A percentile compares a stretch with the other conserved stretches of the same genome.
phyloP scores from a whole-genome alignment of 2,329 filamentous ascomycete genomes.

The Knufia petricola region DNA sequence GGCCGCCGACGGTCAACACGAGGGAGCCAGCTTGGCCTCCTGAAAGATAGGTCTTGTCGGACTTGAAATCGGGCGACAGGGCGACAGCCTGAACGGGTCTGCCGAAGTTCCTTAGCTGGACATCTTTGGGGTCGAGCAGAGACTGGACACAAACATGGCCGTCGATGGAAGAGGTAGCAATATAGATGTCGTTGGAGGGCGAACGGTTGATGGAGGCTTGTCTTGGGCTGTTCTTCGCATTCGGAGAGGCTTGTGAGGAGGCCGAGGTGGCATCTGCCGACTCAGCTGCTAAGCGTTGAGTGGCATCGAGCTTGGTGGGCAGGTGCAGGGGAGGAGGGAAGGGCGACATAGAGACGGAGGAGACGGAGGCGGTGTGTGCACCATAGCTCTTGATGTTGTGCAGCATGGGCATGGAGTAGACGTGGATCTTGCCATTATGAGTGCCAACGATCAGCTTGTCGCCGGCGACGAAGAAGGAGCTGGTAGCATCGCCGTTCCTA shows the following conservation, averaged over 20 bases:
- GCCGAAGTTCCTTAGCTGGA: constrained; percentile 84
- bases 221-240: constrained; percentile 40
- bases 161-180: constrained; percentile 89
- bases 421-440: constrained; percentile 92
- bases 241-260: constrained; percentile 39
- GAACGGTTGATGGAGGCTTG: constrained; percentile 55
- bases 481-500: constrained; percentile 90
- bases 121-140: constrained; percentile 77
- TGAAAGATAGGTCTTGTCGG: constrained; percentile 78
- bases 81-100: constrained; percentile 86
- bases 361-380: constrained; percentile 85
- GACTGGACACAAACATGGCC: constrained; percentile 91
- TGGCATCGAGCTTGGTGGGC: constrained; percentile 23
- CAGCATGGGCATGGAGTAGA: constrained; percentile 73
- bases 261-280: constrained; percentile 29
- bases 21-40: constrained; percentile 82
- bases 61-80: constrained; percentile 89
- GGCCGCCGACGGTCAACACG: constrained; percentile 74
- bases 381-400: constrained; percentile 77
- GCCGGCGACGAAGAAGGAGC: constrained; percentile 76
- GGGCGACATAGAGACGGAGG: constrained; percentile 81
- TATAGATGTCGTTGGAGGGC: constrained; percentile 83
- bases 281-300: constrained; percentile 29
- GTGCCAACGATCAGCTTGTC: constrained; percentile 98
- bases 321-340: constrained; percentile 54